phyloP scores from a whole-genome alignment of 2,329 filamentous ascomycete genomes.

The Sporothrix luriei region DNA sequence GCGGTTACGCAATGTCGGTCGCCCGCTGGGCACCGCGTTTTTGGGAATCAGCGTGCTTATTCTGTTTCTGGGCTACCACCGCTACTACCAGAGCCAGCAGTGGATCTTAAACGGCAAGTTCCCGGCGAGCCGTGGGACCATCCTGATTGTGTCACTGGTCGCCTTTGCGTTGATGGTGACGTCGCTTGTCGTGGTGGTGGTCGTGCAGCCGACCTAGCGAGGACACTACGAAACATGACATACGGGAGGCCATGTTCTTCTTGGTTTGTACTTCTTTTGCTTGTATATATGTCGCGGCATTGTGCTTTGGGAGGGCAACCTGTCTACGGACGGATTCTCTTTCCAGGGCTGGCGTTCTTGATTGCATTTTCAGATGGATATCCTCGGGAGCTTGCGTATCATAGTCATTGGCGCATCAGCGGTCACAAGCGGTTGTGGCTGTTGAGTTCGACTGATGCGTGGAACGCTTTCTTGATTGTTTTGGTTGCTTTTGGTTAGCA shows the following conservation, averaged over 20 bases:
- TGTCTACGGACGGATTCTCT: background rate
- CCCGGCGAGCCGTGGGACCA: slow-evolving; percentile 73
- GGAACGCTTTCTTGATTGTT: background rate
- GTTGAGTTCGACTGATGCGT: no score
- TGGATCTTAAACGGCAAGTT: slow-evolving; percentile 82
- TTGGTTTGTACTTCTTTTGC: background rate
- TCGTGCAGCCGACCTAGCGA: slow-evolving; percentile 49
- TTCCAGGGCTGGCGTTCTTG: background rate
- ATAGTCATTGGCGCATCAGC: background rate
- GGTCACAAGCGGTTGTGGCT: background rate
- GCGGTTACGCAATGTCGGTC: slow-evolving; percentile 65
- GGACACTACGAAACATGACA: no score
- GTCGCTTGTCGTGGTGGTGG: slow-evolving; percentile 61
- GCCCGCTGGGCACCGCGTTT: slow-evolving; percentile 75
- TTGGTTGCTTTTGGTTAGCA: background rate
- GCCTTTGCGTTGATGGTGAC: slow-evolving; percentile 65
- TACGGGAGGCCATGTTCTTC: no score
- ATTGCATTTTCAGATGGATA: slow-evolving; percentile 11
- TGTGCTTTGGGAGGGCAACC: background rate
- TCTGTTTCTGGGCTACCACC: slow-evolving; percentile 73
- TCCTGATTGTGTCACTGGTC: slow-evolving; percentile 68
- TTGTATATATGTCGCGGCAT: background rate
- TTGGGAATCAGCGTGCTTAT: slow-evolving; percentile 74
- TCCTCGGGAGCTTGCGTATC: background rate
- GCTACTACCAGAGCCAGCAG: slow-evolving; percentile 76